phyloP scores from a whole-genome alignment of 2,329 filamentous ascomycete species.

The Davidsoniella virescens region DNA sequence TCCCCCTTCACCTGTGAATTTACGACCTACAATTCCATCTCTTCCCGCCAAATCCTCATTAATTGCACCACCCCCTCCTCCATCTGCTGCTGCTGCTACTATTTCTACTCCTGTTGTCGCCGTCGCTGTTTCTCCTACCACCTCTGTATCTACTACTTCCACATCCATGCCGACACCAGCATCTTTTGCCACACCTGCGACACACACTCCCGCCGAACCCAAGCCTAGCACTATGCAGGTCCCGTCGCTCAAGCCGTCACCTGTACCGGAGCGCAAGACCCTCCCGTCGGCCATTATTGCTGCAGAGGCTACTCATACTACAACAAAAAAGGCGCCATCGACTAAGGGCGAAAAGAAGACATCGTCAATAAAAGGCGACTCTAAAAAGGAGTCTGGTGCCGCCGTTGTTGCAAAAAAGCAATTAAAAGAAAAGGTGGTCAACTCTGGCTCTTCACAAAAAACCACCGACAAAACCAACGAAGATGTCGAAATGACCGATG shows the following conservation, averaged over 20 bases:
- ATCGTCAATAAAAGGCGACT: conserved; percentile 24
- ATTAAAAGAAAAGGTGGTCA: conserved; percentile 19
- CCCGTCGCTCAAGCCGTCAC: conserved; percentile 11
- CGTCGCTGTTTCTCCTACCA: background rate
- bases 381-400: conserved; percentile 30
- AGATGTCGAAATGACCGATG: conserved; percentile 24
- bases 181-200: background rate
- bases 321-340: conserved; percentile 9
- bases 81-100: background rate
- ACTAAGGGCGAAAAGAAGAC: conserved; percentile 18
- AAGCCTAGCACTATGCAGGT: conserved; percentile 8
- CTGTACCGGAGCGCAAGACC: conserved; percentile 11
- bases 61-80: conserved; percentile 2
- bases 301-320: background rate
- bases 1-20: conserved; percentile 1
- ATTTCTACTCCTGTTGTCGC: background rate
- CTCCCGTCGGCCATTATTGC: conserved; percentile 5
- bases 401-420: conserved; percentile 15
- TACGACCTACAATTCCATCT: conserved; percentile 16
- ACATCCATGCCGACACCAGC: background rate
- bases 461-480: conserved; percentile 37
- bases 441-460: conserved; percentile 32
- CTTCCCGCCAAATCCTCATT: conserved; percentile 19
- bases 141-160: background rate
- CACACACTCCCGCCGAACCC: background rate